Evolutionary conservation across 148 eudicot species (phyloP), one percentile per base, ranked within the genome.

Genomic region (Euryodendron excelsum): DNA sequence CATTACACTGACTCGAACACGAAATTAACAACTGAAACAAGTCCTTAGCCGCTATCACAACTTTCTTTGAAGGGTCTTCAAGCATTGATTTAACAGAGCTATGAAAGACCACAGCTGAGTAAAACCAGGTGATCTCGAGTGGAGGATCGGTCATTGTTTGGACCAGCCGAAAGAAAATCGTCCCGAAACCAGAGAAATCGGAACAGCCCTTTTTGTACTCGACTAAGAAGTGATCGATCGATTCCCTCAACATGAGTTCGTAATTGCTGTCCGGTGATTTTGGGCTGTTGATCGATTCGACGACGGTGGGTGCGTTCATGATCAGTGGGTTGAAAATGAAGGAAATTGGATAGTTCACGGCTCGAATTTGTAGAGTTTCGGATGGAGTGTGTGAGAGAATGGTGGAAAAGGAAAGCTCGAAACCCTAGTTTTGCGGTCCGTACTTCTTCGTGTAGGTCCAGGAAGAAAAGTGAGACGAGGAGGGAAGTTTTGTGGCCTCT

Each of bases 51-150:
- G 74, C 69, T 37, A 77, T 8, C 27, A 86, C 37, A 5, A 34
- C 41, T 56, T 59, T 67, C 11, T 41, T 33, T 3, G 37, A 45
- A 53, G 70, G 70, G 27, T 56, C 67, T 12, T 9, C 39, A 0
- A 41, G 37, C 8, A 56, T 30, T 7, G 64, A 64, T 36, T 76
- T 82, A 55, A 37, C 8, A 34, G 85, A 81, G 72, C 83, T 61
- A 70, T 88, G 93, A 69, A 84, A 89, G 60, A 86, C 86, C 56
- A 91, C 87, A 30, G 98, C 98, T 21, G 93, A 79, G 76, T 94
- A 88, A 65, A 94, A 94, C 98, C 97, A 94, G 52, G 86, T 85
- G 63, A 94, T 67, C 75, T 92, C 97, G 52, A 94, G 85, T 5
- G 98, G 94, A 25, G 98, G 98, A 30, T 92, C 93, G 39, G 83